phyloP scores from a whole-genome alignment of 495 filamentous ascomycete genomes.

The Cercophora newfieldiana region DNA sequence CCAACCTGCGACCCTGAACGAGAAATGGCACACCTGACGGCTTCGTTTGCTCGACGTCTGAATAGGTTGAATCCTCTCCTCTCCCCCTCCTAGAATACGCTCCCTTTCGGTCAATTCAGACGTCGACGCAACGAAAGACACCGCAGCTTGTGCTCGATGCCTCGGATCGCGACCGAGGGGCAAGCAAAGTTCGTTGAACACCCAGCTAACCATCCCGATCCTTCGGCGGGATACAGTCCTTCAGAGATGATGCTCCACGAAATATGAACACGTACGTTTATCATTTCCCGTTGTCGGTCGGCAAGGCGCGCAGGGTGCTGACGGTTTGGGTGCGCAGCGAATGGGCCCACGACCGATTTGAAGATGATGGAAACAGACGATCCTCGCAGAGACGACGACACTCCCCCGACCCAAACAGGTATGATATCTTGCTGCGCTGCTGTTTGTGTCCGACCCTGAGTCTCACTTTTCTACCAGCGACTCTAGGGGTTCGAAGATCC shows the following conservation, averaged over 20 bases:
- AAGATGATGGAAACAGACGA: slow-evolving; percentile 53
- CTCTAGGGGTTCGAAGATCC: slow-evolving; percentile 66
- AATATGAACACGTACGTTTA: slow-evolving; percentile 54
- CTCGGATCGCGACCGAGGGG: slow-evolving; percentile 32
- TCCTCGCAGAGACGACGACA: slow-evolving; percentile 41
- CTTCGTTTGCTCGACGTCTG: slow-evolving; percentile 11
- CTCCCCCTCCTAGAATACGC: slow-evolving; percentile 23
- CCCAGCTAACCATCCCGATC: slow-evolving; percentile 36
- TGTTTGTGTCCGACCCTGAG: too few species aligned
- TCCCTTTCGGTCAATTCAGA: slow-evolving; percentile 27
- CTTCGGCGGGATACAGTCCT: slow-evolving; percentile 45
- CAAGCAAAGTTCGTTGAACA: slow-evolving; percentile 28
- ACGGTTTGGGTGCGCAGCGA: slow-evolving; percentile 54
- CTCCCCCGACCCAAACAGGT: slow-evolving; percentile 55
- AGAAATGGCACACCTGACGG: neutral
- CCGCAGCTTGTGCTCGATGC: slow-evolving; percentile 35
- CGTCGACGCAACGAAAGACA: slow-evolving; percentile 32
- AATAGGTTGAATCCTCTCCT: slow-evolving; percentile 40
- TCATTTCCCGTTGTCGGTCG: neutral
- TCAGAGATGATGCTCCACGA: slow-evolving; percentile 49
- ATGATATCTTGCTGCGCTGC: too few species aligned
- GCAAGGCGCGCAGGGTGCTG: slow-evolving; percentile 3
- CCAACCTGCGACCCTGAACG: neutral
- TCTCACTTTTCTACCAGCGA: slow-evolving; percentile 45
- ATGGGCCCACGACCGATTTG: slow-evolving; percentile 88